Evolutionary conservation across 768 basidiomycete species (phyloP), one percentile per base, ranked within the genome.

Genomic region (Nidularia pulvinata): DNA sequence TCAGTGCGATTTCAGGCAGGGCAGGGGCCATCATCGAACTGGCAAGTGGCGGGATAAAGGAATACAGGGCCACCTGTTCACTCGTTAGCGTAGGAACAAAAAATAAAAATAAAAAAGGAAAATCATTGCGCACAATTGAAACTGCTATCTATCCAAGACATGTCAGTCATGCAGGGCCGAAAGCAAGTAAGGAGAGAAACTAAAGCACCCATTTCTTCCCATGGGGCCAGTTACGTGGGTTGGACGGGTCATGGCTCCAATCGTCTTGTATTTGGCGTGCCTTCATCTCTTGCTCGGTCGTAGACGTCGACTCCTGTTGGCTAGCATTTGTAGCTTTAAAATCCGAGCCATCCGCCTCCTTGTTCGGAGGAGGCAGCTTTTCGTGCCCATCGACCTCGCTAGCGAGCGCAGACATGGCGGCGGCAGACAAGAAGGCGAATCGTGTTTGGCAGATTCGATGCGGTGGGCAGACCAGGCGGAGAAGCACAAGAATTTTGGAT

Each of bases 1-100:
- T 76, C 14, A 56, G 46, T 6, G 81, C 85, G 19, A 88, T 70
- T 33, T 82, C 71, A 4, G 80, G 84, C 30, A 89, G 71, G 34
- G 77, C 85, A 35, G 87, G 87, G 0, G 86, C 85, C 83, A 90
- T 86, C 80, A 69, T 72, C 1, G 69, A 71, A 42, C 59, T 71
- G 3, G 75, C 65, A 34, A 75, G 60, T 9, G 70, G 70, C 19
- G 73, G 62, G 35, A 71, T 55, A 33, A 77, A 69, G 3, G 71
- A 69, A 56, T 77, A 77, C 3, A 75, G 57, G 5, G 78, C 76
- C 5, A 78, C 73, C 77, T 78, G 48, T 16, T 11, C 39, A 16
- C 25, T 4, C 25, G 25, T 25, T 25, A 25, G 25, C 25, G 25
- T 25, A 25, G 16, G 39, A 42, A 11, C n/a, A n/a, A n/a, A n/a